Percentiles rank a stretch among this genome's conserved stretches.
phyloP scores from a whole-genome alignment of 2,329 filamentous ascomycete species.

The Xylariaceae sp. region DNA sequence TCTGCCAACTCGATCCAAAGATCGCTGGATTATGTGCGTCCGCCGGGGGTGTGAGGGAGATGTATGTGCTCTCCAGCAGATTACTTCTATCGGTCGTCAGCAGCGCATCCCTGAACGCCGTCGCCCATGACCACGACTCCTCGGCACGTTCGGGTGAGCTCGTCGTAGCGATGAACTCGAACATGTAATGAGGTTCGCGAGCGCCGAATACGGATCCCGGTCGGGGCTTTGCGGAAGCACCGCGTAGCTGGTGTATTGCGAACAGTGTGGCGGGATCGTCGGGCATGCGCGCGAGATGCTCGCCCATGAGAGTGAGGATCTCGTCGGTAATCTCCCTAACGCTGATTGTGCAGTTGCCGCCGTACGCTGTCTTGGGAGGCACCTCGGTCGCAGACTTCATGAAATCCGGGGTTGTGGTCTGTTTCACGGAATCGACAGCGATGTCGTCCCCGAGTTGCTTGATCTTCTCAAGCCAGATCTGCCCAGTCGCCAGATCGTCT shows the following conservation, averaged over 20 bases:
- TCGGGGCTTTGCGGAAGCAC: slow-evolving; percentile 14
- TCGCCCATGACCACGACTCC: slow-evolving; percentile 19
- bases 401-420: slow-evolving; percentile 10
- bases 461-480: background rate
- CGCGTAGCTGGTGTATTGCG: slow-evolving; percentile 25
- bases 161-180: slow-evolving; percentile 30
- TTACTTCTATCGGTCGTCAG: slow-evolving; percentile 11
- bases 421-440: slow-evolving; percentile 3
- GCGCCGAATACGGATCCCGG: slow-evolving; percentile 26
- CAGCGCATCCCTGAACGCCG: background rate
- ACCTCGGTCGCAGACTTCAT: background rate
- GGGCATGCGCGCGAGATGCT: slow-evolving; percentile 10
- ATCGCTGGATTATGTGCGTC: slow-evolving; percentile 24
- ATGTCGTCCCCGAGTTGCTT: background rate
- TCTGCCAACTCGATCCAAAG: slow-evolving; percentile 25
- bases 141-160: slow-evolving; percentile 14
- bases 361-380: slow-evolving; percentile 14
- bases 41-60: slow-evolving; percentile 24
- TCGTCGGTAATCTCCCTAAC: slow-evolving; percentile 14
- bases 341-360: background rate
- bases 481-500: slow-evolving; percentile 9
- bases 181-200: slow-evolving; percentile 29
- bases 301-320: slow-evolving; percentile 19
- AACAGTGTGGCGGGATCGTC: slow-evolving; percentile 9
- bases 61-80: slow-evolving; percentile 25